Conservation (phyloP, 169 alveolate genomes). For the Plasmodium reichenowi region DNA sequence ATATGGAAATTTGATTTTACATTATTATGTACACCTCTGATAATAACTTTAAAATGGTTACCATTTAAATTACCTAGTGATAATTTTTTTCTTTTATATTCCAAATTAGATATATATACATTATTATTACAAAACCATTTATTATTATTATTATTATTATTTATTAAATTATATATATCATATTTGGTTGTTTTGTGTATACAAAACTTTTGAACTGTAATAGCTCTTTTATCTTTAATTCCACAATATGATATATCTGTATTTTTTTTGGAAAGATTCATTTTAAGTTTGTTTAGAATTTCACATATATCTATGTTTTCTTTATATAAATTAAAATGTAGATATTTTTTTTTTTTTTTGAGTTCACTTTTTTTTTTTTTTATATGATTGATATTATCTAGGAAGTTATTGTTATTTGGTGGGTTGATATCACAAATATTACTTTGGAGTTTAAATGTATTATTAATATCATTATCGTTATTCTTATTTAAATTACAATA, state of each 20-base stretch:
- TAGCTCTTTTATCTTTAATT: conserved; percentile 94
- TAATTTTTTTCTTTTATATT: conserved; percentile 86
- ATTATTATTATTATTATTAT: conserved; percentile 62
- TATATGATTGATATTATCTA: conserved; percentile 20
- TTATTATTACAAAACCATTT: conserved; percentile 82
- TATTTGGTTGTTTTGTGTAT: conserved; percentile 83
- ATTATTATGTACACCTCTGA: conserved; percentile 84
- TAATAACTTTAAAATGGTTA: conserved; percentile 92
- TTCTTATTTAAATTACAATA: neutral
- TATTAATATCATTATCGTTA: neutral
- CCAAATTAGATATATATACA: conserved; percentile 88
- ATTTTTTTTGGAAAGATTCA: conserved; percentile 87
- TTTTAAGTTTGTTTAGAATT: conserved; percentile 91
- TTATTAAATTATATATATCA: conserved; percentile 78
- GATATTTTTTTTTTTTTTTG: conserved; percentile 69
- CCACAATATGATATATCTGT: conserved; percentile 92
- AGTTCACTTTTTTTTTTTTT: conserved; percentile 16
- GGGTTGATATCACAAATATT: neutral
- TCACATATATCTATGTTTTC: conserved; percentile 93
- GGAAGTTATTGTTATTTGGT: neutral
- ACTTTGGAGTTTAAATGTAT: neutral
- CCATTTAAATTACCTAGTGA: conserved; percentile 93
- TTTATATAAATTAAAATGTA: conserved; percentile 88
- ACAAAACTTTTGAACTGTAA: conserved; percentile 91
- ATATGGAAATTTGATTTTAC: conserved; percentile 65